Conservation (phyloP, 2,329 filamentous ascomycete species). For the Neocatenulostroma microsporum region DNA sequence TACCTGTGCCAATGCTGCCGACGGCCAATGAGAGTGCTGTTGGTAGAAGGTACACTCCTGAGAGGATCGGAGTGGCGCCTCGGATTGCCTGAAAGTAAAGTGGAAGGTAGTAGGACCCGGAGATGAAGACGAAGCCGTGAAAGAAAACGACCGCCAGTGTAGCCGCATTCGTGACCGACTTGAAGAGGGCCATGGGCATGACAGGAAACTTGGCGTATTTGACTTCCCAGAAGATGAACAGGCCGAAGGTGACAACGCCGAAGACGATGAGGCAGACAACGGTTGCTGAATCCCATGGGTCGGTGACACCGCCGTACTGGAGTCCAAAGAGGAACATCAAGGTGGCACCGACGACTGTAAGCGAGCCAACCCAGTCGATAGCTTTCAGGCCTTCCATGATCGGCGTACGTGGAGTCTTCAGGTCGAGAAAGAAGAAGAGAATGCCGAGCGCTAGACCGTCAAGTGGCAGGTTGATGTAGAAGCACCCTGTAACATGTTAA, state of each 20-base stretch:
- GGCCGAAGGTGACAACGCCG: conserved; percentile 48
- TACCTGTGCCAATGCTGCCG: conserved; percentile 27
- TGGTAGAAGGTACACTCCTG: conserved; percentile 53
- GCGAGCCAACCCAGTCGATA: conserved; percentile 58
- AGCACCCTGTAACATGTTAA: conserved; percentile 20
- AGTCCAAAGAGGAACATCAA: conserved; percentile 82
- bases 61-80: conserved; percentile 59
- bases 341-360: conserved; percentile 65
- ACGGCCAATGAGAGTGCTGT: conserved; percentile 29
- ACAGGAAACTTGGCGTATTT: conserved; percentile 68
- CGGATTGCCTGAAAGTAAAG: conserved; percentile 77
- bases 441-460: conserved; percentile 53
- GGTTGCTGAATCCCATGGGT: conserved; percentile 66
- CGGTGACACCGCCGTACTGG: conserved; percentile 69
- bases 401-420: conserved; percentile 60
- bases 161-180: conserved; percentile 56
- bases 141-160: conserved; percentile 60
- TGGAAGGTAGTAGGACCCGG: conserved; percentile 68
- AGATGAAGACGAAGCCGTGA: conserved; percentile 71
- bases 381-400: conserved; percentile 54
- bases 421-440: conserved; percentile 54
- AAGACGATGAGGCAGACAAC: conserved; percentile 74
- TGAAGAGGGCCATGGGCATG: conserved; percentile 67
- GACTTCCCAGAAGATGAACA: conserved; percentile 68
- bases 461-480: conserved; percentile 58